A percentile compares a stretch with the other conserved stretches of the same genome.
Conservation (phyloP, 1,284 basidiomycete species). For the Chiua sp. region DNA sequence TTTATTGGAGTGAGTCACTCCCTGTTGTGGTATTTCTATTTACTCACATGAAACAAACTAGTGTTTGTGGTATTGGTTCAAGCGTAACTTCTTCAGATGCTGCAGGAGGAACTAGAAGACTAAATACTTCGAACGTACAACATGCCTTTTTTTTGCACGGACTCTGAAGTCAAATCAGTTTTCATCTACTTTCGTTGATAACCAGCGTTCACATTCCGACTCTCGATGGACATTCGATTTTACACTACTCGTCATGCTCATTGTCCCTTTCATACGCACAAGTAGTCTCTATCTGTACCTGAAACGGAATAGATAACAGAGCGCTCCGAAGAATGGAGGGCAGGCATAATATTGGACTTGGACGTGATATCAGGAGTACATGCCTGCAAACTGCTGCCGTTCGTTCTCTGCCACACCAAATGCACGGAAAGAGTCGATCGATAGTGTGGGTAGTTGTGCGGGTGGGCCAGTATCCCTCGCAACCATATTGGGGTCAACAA, state of each 20-base stretch:
- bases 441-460: constrained; percentile 25
- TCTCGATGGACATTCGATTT: constrained; percentile 30
- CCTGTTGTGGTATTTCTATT: background rate
- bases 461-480: constrained; percentile 15
- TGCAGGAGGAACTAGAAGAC: constrained; percentile 69
- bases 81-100: constrained; percentile 81
- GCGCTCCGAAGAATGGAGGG: constrained; percentile 24
- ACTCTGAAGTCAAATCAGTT: constrained; percentile 24
- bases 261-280: constrained; percentile 13
- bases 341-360: constrained; percentile 14
- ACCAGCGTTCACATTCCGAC: constrained; percentile 21
- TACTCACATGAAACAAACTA: constrained; percentile 39
- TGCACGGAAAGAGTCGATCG: constrained; percentile 15
- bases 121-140: constrained; percentile 3
- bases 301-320: constrained; percentile 29
- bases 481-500: constrained; percentile 27
- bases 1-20: constrained; percentile 76
- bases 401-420: constrained; percentile 21
- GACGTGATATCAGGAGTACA: constrained; percentile 53
- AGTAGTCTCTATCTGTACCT: constrained; percentile 27
- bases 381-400: constrained; percentile 46
- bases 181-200: constrained; percentile 41
- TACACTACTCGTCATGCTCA: constrained; percentile 26
- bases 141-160: constrained; percentile 31
- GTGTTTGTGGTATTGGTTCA: constrained; percentile 86